Conservation (phyloP, 352 stramenopile species). For the Phytophthora sp. region DNA sequence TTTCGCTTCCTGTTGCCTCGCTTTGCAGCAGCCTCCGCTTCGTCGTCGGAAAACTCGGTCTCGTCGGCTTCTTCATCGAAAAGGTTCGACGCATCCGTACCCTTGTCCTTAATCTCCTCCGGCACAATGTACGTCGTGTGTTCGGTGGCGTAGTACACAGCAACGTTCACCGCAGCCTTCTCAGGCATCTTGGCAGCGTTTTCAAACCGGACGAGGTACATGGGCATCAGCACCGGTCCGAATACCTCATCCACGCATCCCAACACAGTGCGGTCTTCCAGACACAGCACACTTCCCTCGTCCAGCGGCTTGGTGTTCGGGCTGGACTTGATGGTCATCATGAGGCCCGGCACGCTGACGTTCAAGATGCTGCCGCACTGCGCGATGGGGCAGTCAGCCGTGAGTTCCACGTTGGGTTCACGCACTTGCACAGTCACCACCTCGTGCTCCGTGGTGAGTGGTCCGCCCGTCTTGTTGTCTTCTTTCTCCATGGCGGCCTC, state of each 20-base stretch:
- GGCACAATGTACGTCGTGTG: constrained; percentile 85
- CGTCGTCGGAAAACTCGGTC: constrained; percentile 81
- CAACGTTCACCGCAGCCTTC: constrained; percentile 41
- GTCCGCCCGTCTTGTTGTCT: constrained; percentile 48
- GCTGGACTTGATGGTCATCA: constrained; percentile 83
- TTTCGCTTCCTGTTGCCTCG: constrained; percentile 73
- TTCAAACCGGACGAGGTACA: constrained; percentile 89
- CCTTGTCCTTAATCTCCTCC: constrained; percentile 80
- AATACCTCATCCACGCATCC: constrained; percentile 88
- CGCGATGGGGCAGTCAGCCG: constrained; percentile 68
- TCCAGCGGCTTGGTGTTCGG: constrained; percentile 65
- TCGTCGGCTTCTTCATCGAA: constrained; percentile 89
- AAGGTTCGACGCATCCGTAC: constrained; percentile 86
- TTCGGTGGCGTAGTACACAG: constrained; percentile 77
- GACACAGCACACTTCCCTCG: constrained; percentile 83
- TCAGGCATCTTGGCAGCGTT: constrained; percentile 68
- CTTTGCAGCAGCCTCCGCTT: constrained; percentile 78
- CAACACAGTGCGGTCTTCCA: constrained; percentile 76
- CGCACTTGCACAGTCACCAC: constrained; percentile 58
- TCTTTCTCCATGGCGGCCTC: constrained; percentile 81
- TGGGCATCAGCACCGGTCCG: constrained; percentile 82
- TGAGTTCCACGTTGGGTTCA: constrained; percentile 75
- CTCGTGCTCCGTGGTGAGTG: constrained; percentile 73
- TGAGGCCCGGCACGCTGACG: constrained; percentile 61
- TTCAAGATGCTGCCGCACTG: constrained; percentile 74